Evolutionary conservation across 1,284 basidiomycete genomes (phyloP), one percentile per base, ranked within the genome.

Genomic region (Ustilago loliicola): DNA sequence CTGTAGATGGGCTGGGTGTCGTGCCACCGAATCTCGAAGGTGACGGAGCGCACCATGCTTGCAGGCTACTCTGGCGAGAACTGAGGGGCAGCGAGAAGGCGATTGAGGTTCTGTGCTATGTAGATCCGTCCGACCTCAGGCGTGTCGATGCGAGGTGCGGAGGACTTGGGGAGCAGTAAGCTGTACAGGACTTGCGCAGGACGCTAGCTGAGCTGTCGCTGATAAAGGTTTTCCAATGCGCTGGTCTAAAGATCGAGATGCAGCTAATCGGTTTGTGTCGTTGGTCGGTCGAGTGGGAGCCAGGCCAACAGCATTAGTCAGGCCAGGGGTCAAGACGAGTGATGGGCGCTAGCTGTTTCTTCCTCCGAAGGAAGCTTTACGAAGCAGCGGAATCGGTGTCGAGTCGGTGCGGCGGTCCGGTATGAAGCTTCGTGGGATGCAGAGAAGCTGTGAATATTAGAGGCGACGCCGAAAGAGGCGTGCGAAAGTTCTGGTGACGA

Each of bases 1-100:
- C 81, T 80, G 62, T 84, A 86, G 68, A 86, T 85, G 23, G 85
- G 85, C 58, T 84, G 79, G 52, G 81, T 85, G 65, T 86, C 82
- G 51, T 86, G 85, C 85, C 85, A 86, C 50, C 84, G 73, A 60
- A 86, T 85, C 65, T 86, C 85, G 65, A 86, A 85, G 23, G 85
- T 85, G 63, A 81, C 79, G 42, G 83, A 82, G 61, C 83, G 83
- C 13, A 86, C 83, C 84, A 86, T 85, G 66, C 17, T 78, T 59
- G 57, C 34, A 27, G 45, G 51, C n/a, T 50, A 23, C 52, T 54
- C 21, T 8, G 40, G 6, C 19, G 32, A 42, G 50, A 3, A 19
- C 21, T 21, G 13, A 15, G 3, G 21, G 17, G 15, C 2, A 15
- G 32, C n/a, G 25, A 30, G 11, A 19, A 30, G 42, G 29, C 15